Conservation (phyloP, 2,329 filamentous ascomycete species). For the Fusarium goolgardi region DNA sequence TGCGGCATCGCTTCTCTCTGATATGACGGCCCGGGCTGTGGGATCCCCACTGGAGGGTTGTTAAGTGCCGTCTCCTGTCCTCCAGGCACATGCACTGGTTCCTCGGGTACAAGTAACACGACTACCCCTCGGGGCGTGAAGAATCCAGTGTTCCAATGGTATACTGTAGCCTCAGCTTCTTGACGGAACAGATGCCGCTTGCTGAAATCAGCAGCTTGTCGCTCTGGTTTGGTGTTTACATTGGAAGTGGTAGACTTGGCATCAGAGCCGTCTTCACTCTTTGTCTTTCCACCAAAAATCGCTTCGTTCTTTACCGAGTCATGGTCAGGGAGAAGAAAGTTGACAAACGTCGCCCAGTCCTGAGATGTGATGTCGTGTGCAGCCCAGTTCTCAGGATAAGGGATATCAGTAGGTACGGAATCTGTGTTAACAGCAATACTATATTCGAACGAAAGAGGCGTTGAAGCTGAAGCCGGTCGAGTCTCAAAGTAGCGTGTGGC, state of each 20-base stretch:
- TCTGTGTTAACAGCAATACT: slow-evolving; percentile 50
- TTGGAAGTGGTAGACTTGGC: slow-evolving; percentile 37
- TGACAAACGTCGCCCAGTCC: slow-evolving; percentile 71
- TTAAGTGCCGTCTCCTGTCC: slow-evolving; percentile 44
- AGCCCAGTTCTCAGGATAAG: slow-evolving; percentile 55
- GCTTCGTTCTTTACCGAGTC: slow-evolving; percentile 58
- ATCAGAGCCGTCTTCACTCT: slow-evolving; percentile 53
- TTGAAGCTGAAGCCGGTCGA: slow-evolving; percentile 52
- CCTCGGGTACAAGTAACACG: slow-evolving; percentile 51
- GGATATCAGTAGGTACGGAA: slow-evolving; percentile 58
- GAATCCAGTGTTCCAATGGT: slow-evolving; percentile 69
- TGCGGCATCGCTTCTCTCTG: slow-evolving; percentile 26
- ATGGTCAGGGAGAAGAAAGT: slow-evolving; percentile 65
- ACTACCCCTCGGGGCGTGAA: slow-evolving; percentile 63
- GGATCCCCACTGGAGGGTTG: slow-evolving; percentile 14
- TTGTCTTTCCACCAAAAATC: slow-evolving; percentile 62
- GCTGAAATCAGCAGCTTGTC: slow-evolving; percentile 23
- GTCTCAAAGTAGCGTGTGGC: slow-evolving; percentile 59
- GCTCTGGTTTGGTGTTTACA: slow-evolving; percentile 15
- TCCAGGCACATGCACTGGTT: slow-evolving; percentile 44
- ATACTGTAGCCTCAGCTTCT: slow-evolving; percentile 43
- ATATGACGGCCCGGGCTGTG: slow-evolving; percentile 22
- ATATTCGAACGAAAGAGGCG: slow-evolving; percentile 46
- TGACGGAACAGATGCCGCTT: slow-evolving; percentile 28
- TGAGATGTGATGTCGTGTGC: slow-evolving; percentile 60